These are phyloP conservation scores for Solanum sparsipilum DNA, from an alignment of 257 asterid genomes.

Conservation along the genomic window DNA sequence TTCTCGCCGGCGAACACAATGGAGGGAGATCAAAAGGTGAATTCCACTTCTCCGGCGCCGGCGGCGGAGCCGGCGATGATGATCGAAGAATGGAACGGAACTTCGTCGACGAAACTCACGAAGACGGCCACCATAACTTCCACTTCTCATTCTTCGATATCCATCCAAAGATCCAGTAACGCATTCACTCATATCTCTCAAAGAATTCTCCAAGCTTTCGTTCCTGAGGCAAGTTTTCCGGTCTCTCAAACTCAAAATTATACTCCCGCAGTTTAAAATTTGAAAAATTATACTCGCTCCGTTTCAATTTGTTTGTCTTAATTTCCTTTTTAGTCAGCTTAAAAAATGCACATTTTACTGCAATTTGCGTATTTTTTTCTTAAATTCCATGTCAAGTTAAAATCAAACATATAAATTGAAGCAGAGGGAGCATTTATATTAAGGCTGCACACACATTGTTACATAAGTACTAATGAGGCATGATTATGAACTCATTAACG, in stretches of 20 bases:
- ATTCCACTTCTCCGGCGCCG: not conserved
- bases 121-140: constrained; percentile 68
- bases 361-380: not conserved
- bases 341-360: not conserved
- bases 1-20: not conserved
- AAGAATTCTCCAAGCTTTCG: constrained; percentile 80
- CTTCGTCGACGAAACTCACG: constrained; percentile 52
- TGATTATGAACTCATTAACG: not conserved
- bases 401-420: not conserved
- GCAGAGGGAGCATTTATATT: not conserved
- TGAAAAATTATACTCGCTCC: not conserved
- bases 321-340: not conserved
- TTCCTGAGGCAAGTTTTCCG: constrained; percentile 60
- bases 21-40: constrained; percentile 1
- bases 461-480: not conserved
- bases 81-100: constrained; percentile 97
- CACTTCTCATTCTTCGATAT: constrained; percentile 8
- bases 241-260: not conserved
- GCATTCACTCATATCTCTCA: constrained; percentile 54
- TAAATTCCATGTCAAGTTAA: not conserved
- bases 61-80: not conserved
- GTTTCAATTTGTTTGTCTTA: not conserved
- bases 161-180: constrained; percentile 44
- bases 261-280: not conserved
- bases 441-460: not conserved